A percentile compares a stretch with the other conserved stretches of the same genome.
phyloP scores from a whole-genome alignment of 2,329 filamentous ascomycete species.

The Fusarium burgessii region DNA sequence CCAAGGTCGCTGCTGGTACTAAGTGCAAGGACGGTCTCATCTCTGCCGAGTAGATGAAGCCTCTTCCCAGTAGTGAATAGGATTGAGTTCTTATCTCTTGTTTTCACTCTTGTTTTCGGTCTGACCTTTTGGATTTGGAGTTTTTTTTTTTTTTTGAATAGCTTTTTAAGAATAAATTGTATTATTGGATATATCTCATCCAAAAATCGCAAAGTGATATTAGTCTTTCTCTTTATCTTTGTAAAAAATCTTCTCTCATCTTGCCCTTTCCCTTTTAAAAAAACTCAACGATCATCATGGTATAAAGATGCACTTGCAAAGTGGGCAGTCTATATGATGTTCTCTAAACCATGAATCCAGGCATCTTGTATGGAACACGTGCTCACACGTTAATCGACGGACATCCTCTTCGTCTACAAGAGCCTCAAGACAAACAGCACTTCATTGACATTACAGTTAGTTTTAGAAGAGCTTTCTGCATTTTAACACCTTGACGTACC shows the following conservation, averaged over 20 bases:
- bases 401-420: not conserved
- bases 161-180: not conserved
- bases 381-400: not conserved
- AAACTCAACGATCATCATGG: not conserved
- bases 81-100: not conserved
- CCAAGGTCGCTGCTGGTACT: slow-evolving; percentile 34
- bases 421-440: not conserved
- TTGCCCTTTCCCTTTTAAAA: too few relatives aligned
- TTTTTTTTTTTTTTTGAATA: not conserved
- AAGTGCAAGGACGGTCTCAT: slow-evolving; percentile 38
- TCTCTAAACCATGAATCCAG: not conserved
- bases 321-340: not conserved
- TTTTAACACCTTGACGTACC: not conserved
- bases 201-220: not conserved
- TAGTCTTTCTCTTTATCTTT: not conserved
- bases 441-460: fast-evolving
- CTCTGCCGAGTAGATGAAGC: not conserved
- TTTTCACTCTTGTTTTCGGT: not conserved
- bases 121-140: not conserved
- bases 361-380: slow-evolving; percentile 8
- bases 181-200: not conserved
- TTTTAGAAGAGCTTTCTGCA: fast-evolving
- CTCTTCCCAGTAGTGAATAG: too few relatives aligned
- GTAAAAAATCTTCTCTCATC: too few relatives aligned
- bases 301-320: slow-evolving; percentile 17